These are phyloP conservation scores for Eutypella sp. DNA, from an alignment of 2,329 filamentous ascomycete genomes.

Conservation along the genomic window DNA sequence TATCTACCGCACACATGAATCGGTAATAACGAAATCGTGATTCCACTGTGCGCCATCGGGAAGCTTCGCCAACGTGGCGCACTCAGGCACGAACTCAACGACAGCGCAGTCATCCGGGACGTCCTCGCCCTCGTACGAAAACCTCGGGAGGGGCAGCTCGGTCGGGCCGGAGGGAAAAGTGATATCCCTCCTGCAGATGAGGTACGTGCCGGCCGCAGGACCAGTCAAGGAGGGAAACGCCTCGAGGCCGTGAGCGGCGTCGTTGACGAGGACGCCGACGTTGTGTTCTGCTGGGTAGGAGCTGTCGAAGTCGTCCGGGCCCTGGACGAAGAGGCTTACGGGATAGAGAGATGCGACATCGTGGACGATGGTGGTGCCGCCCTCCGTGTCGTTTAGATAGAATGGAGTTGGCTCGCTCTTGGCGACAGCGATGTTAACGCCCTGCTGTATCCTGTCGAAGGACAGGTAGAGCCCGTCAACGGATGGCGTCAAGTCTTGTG, in stretches of 20 bases:
- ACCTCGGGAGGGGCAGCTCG: not conserved
- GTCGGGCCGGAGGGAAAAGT: not conserved
- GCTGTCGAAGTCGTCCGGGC: not conserved
- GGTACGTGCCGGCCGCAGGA: not conserved
- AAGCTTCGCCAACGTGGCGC: not conserved
- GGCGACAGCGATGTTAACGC: conserved; percentile 1
- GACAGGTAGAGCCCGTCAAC: not conserved
- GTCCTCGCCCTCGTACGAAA: conserved; percentile 1
- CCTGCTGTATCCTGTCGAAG: not conserved
- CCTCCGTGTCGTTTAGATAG: not conserved
- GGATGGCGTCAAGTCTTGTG: not conserved
- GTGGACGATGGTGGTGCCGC: not conserved
- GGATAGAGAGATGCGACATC: conserved; percentile 1
- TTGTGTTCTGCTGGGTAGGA: conserved; percentile 1
- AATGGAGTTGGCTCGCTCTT: not conserved
- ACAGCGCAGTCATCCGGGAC: not conserved
- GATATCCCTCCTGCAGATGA: not conserved
- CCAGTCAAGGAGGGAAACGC: not conserved
- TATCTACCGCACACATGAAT: not conserved
- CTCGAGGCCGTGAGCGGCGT: not conserved
- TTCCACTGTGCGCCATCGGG: conserved; percentile 1
- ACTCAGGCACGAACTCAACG: conserved; percentile 1
- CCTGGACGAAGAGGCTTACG: not conserved
- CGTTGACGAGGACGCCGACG: not conserved
- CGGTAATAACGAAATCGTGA: not conserved